These are phyloP conservation scores for Erythrophleum fordii DNA, from an alignment of 306 rosid genomes.

Conservation along the genomic window DNA sequence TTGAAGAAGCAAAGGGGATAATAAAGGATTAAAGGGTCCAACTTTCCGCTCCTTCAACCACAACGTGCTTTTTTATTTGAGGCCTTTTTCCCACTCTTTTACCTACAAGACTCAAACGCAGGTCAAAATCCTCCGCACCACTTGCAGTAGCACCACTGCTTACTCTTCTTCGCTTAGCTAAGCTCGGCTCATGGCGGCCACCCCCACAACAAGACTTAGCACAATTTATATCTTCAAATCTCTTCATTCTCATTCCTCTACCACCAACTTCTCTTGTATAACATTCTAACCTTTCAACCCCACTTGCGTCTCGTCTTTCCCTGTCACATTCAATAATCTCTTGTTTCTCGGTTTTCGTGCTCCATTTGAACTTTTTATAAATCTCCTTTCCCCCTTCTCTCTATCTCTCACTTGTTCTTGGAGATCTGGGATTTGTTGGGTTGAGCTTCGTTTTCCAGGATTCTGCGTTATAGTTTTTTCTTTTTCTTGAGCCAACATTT, in stretches of 20 bases:
- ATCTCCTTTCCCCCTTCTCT: conserved; percentile 47
- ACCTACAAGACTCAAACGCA: conserved; percentile 2
- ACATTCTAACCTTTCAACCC: conserved; percentile 32
- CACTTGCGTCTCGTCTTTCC: not conserved
- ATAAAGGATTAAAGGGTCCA: not conserved
- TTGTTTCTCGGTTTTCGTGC: conserved; percentile 65
- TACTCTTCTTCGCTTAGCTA: not conserved
- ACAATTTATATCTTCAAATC: conserved; percentile 17
- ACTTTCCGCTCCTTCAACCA: not conserved
- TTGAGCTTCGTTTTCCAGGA: conserved; percentile 27
- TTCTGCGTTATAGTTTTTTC: not conserved
- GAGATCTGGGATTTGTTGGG: conserved; percentile 73
- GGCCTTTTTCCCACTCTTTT: not conserved
- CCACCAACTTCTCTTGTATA: conserved; percentile 41
- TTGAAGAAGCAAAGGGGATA: not conserved
- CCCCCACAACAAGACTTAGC: conserved; percentile 19
- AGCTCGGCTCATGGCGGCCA: not conserved
- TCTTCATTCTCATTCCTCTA: not conserved
- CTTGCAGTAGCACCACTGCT: not conserved
- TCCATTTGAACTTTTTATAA: conserved; percentile 57
- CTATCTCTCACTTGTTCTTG: conserved; percentile 38
- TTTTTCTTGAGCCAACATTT: not conserved
- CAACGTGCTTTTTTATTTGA: not conserved
- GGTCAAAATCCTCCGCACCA: not conserved
- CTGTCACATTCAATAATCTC: not conserved